A percentile compares a stretch with the other conserved stretches of the same genome.
Evolutionary conservation across 495 filamentous ascomycete genomes (phyloP).

Genomic region (Hypoxylon intermedium): DNA sequence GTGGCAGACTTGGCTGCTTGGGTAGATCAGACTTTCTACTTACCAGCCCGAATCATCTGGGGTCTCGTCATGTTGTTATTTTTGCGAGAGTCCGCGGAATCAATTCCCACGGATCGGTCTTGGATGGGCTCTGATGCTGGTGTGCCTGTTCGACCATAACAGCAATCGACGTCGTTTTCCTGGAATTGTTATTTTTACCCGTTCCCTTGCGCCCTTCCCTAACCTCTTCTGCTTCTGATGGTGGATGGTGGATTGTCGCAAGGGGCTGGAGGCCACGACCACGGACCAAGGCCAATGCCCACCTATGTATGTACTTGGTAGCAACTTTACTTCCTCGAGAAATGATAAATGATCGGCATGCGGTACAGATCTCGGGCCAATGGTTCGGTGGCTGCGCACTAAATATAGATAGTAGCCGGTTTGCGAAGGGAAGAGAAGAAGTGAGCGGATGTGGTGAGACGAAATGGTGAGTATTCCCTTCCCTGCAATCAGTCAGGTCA

Average conservation of each 20-base stretch:
- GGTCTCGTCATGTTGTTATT: constrained; percentile 71
- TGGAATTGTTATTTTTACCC: constrained; percentile 21
- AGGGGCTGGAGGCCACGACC: constrained; percentile 32
- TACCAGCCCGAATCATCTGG: constrained; percentile 81
- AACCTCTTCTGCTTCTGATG: constrained; percentile 11
- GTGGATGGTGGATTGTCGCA: constrained; percentile 30
- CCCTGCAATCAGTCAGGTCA: constrained; percentile 11
- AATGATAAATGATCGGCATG: constrained; percentile 20
- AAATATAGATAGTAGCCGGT: constrained; percentile 23
- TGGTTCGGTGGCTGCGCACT: constrained; percentile 21
- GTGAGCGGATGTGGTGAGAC: constrained; percentile 15
- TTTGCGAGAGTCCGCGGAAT: constrained; percentile 30
- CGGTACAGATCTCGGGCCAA: constrained; percentile 32
- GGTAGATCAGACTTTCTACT: constrained; percentile 38
- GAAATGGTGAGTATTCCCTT: background rate
- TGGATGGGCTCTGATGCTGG: constrained; percentile 25
- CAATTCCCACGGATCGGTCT: constrained; percentile 31
- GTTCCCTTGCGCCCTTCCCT: constrained; percentile 12
- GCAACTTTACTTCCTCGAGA: constrained; percentile 36
- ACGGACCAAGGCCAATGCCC: constrained; percentile 28
- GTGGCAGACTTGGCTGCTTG: too few relatives aligned
- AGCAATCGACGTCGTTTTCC: constrained; percentile 12
- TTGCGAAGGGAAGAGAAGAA: background rate
- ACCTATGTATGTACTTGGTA: too few relatives aligned
- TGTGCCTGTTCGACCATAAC: constrained; percentile 20